These are phyloP conservation scores for Talaromyces sp. DNA, from an alignment of 2,329 filamentous ascomycete species.

Conservation along the genomic window DNA sequence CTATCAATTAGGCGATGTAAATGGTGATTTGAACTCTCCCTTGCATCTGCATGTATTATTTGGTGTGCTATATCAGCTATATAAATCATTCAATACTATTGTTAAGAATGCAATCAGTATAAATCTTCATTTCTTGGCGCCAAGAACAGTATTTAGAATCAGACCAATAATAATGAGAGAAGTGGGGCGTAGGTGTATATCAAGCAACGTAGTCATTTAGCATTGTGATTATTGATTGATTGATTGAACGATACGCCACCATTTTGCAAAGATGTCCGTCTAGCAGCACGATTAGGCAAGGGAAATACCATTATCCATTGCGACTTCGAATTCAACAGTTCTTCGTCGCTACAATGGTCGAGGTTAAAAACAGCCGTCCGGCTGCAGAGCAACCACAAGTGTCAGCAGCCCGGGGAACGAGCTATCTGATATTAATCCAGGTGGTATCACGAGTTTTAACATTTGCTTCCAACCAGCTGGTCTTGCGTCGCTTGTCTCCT, in stretches of 20 bases:
- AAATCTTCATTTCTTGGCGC: background rate
- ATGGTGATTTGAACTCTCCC: background rate
- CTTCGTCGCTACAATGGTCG: background rate
- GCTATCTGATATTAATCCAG: constrained; percentile 82
- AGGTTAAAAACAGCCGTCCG: background rate
- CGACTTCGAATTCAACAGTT: background rate
- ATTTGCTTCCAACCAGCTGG: constrained; percentile 84
- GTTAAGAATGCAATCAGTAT: background rate
- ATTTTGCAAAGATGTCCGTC: background rate
- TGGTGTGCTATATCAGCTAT: background rate
- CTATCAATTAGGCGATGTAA: background rate
- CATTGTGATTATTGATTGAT: background rate
- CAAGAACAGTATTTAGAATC: background rate
- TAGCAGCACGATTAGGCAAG: background rate
- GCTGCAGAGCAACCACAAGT: background rate
- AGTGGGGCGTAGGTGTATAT: background rate
- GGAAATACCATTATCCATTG: background rate
- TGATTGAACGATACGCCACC: background rate
- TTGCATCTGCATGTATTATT: background rate
- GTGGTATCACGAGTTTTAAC: constrained; percentile 81
- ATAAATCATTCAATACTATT: background rate
- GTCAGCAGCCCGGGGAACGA: constrained; percentile 59
- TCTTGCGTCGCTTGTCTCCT: constrained; percentile 83
- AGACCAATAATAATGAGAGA: background rate
- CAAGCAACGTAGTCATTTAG: background rate